Conservation (phyloP, 306 rosid genomes). For the Rosa rugosa region DNA sequence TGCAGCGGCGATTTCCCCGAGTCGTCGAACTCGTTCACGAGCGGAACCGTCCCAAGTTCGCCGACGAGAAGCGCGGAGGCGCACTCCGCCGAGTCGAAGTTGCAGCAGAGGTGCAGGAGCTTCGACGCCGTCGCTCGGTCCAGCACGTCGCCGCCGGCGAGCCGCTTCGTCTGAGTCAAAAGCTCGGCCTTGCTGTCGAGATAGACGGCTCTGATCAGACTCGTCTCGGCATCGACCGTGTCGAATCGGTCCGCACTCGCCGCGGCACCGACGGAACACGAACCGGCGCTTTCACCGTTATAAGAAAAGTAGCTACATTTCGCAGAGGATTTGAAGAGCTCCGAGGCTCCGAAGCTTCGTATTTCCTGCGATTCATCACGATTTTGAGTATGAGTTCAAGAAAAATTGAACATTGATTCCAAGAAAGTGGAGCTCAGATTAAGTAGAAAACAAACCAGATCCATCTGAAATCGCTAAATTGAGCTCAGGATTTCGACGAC, state of each 20-base stretch:
- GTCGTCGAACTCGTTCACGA: conserved; percentile 34
- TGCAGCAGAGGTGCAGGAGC: conserved; percentile 45
- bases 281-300: not conserved
- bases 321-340: conserved; percentile 20
- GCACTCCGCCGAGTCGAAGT: conserved; percentile 38
- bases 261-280: not conserved
- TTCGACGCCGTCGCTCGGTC: conserved; percentile 28
- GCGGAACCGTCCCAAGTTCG: conserved; percentile 33
- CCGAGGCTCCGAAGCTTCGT: conserved; percentile 9
- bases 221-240: conserved; percentile 12
- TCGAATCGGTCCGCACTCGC: not conserved
- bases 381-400: too few species aligned
- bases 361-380: conserved; percentile 15
- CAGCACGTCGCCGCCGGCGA: conserved; percentile 9
- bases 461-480: conserved; percentile 29
- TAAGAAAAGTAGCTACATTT: conserved; percentile 9
- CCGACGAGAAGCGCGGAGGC: conserved; percentile 36
- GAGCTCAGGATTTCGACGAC: not conserved
- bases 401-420: not conserved
- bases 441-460: conserved; percentile 22
- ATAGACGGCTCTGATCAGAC: conserved; percentile 20
- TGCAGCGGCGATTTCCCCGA: conserved; percentile 35
- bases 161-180: conserved; percentile 13
- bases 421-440: not conserved
- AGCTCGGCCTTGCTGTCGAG: conserved; percentile 29